Evolutionary conservation across 371 early-diverging fungal genomes (phyloP).

Genomic region (Modicella reniformis): DNA sequence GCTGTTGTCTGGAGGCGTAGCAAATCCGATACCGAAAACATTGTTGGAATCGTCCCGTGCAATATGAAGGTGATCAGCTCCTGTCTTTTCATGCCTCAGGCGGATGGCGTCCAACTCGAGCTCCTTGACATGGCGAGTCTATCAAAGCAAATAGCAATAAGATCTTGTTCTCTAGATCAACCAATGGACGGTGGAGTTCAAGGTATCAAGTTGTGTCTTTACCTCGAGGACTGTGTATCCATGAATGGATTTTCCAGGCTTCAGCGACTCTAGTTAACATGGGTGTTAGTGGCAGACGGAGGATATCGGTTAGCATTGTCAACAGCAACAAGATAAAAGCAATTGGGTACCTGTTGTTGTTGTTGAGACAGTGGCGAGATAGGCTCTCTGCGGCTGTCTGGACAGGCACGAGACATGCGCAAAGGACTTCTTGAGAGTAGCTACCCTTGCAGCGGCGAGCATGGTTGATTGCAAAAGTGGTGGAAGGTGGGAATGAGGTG

Average conservation of each 20-base stretch:
- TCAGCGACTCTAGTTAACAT: conserved; percentile 33
- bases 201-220: no score
- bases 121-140: conserved; percentile 59
- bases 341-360: conserved; percentile 16
- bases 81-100: conserved; percentile 80
- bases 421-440: conserved; percentile 24
- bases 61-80: conserved; percentile 89
- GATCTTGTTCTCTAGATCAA: background rate
- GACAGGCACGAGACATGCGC: conserved; percentile 17
- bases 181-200: background rate
- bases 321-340: background rate
- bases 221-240: conserved; percentile 54
- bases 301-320: background rate
- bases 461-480: conserved; percentile 25
- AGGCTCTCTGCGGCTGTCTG: conserved; percentile 36
- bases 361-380: conserved; percentile 32
- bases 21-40: conserved; percentile 92
- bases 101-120: conserved; percentile 74
- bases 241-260: conserved; percentile 46
- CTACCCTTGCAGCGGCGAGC: conserved; percentile 51
- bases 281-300: background rate
- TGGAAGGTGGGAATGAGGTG: background rate
- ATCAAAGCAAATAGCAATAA: background rate
- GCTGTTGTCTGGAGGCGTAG: conserved; percentile 83
- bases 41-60: conserved; percentile 88